A percentile compares a stretch with the other conserved stretches of the same genome.
Conservation (phyloP, 139 green algal species). For the Auxenochlorella pyrenoidosa region DNA sequence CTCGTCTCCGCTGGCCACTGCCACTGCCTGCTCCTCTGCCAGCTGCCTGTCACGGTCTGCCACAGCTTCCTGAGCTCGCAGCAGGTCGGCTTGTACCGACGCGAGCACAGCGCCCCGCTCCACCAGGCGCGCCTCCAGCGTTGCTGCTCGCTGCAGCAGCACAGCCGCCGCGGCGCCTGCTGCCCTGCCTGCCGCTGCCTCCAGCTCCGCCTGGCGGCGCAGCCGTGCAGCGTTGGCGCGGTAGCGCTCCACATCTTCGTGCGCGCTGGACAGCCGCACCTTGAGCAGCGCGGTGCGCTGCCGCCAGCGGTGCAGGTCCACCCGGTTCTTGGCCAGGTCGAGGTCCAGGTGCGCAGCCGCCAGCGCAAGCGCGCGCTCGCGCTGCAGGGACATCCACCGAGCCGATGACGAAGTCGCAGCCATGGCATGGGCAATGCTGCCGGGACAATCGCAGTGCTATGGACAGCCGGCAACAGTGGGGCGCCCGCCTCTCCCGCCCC, state of each 20-base stretch:
- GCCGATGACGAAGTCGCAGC: not conserved
- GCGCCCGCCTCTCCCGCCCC: not conserved
- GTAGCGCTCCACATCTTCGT: constrained; percentile 37
- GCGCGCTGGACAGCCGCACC: constrained; percentile 26
- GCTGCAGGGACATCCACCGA: not conserved
- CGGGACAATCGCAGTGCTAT: not conserved
- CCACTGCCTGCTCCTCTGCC: not conserved
- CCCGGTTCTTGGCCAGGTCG: constrained; percentile 29
- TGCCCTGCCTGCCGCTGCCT: not conserved
- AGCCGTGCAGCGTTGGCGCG: not conserved
- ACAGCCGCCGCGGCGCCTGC: not conserved
- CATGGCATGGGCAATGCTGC: not conserved
- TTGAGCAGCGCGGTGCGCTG: constrained; percentile 41
- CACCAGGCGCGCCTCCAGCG: not conserved
- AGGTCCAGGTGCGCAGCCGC: not conserved
- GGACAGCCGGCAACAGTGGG: not conserved
- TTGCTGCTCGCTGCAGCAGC: not conserved
- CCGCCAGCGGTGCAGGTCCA: constrained; percentile 39
- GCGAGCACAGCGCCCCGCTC: not conserved
- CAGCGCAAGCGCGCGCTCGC: not conserved
- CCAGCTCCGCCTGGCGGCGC: constrained; percentile 15
- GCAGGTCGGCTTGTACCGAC: constrained; percentile 14
- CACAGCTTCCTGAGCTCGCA: constrained; percentile 5
- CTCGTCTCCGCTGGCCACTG: not conserved
- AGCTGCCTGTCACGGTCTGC: not conserved